Evolutionary conservation across 495 filamentous ascomycete genomes (phyloP).

Genomic region (Evernia prunastri): DNA sequence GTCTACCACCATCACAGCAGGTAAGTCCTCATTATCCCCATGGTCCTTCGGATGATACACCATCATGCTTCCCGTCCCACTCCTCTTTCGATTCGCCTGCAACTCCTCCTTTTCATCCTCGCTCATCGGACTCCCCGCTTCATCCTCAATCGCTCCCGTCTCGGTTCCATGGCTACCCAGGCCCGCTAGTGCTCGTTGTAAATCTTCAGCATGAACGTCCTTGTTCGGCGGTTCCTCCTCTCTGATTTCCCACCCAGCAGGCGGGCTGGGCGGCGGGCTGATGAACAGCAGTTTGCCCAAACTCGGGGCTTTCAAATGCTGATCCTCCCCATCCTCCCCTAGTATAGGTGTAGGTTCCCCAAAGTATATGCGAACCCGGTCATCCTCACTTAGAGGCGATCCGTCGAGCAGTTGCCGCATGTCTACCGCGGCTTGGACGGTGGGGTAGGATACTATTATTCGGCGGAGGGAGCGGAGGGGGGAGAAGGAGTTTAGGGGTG

Average conservation of each 20-base stretch:
- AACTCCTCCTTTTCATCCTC: constrained; percentile 45
- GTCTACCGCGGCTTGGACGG: constrained; percentile 60
- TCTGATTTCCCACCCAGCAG: constrained; percentile 86
- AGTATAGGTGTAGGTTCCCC: constrained; percentile 67
- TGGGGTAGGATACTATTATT: constrained; percentile 82
- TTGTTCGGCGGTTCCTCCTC: constrained; percentile 91
- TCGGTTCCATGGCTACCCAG: constrained; percentile 40
- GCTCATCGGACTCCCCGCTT: constrained; percentile 18
- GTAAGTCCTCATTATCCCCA: constrained; percentile 68
- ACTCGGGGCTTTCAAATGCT: constrained; percentile 75
- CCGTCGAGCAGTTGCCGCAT: constrained; percentile 68
- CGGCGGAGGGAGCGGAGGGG: constrained; percentile 88
- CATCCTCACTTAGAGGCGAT: constrained; percentile 49
- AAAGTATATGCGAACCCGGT: constrained; percentile 78
- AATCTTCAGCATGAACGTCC: constrained; percentile 83
- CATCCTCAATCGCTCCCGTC: constrained; percentile 1
- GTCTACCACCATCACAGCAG: constrained; percentile 88
- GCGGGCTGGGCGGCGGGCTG: constrained; percentile 83
- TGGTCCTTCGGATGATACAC: constrained; percentile 73
- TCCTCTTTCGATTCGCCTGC: constrained; percentile 32
- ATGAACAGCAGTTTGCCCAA: constrained; percentile 94
- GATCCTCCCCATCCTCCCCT: constrained; percentile 52
- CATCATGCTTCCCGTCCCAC: constrained; percentile 60
- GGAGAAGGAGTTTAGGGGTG: constrained; percentile 77
- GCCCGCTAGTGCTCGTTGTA: constrained; percentile 70